These are phyloP conservation scores for Mycena galericulata DNA, from an alignment of 768 basidiomycete genomes.

Conservation along the genomic window DNA sequence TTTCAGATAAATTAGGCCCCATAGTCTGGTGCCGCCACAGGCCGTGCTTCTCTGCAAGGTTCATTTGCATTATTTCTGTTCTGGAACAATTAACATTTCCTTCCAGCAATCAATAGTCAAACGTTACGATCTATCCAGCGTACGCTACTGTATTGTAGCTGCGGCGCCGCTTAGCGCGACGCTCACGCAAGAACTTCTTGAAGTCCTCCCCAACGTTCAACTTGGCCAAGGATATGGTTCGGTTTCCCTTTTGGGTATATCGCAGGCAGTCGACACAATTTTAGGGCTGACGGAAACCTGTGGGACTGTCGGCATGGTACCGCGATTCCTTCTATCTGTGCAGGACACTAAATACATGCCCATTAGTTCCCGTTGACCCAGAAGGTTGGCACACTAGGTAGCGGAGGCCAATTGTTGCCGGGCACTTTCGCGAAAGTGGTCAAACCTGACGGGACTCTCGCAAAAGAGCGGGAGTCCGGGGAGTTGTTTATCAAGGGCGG, in stretches of 20 bases:
- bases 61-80: not conserved
- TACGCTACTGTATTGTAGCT: conserved; percentile 51
- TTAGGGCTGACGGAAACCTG: conserved; percentile 50
- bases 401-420: conserved; percentile 33
- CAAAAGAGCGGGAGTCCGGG: conserved; percentile 26
- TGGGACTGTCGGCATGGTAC: conserved; percentile 46
- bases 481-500: conserved; percentile 43
- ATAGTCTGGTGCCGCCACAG: conserved; percentile 51
- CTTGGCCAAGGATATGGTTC: conserved; percentile 57
- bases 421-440: conserved; percentile 32
- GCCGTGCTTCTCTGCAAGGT: conserved; percentile 50
- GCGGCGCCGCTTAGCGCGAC: conserved; percentile 57
- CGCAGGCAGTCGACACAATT: not conserved
- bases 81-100: conserved; percentile 32
- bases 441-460: conserved; percentile 32
- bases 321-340: too few species aligned
- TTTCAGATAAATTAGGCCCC: not conserved
- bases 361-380: conserved; percentile 41
- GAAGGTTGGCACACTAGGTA: conserved; percentile 47
- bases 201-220: conserved; percentile 54
- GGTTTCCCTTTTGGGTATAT: not conserved
- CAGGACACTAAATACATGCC: too few species aligned
- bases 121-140: conserved; percentile 49
- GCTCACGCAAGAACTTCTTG: conserved; percentile 46
- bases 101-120: conserved; percentile 50